These are phyloP conservation scores for Jatropha podagrica DNA, from an alignment of 441 rosid species.

Conservation along the genomic window DNA sequence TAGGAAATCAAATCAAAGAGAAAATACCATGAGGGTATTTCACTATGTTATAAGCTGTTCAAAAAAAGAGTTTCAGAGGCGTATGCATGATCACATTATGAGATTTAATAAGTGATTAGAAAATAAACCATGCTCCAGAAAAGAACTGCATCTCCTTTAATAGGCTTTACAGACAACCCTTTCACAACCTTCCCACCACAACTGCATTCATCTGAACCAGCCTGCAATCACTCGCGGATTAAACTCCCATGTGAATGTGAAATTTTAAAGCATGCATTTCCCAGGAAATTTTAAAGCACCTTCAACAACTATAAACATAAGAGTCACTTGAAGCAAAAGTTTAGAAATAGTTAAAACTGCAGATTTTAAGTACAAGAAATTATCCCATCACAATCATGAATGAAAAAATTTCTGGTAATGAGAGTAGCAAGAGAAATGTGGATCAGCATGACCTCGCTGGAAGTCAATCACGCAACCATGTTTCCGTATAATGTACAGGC, in stretches of 20 bases:
- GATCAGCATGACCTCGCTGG: not conserved
- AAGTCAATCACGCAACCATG: not conserved
- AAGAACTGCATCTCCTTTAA: conserved; percentile 85
- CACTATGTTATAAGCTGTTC: not conserved
- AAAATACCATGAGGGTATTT: not conserved
- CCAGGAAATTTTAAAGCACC: not conserved
- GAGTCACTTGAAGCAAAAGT: not conserved
- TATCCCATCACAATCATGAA: not conserved
- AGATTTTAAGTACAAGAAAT: not conserved
- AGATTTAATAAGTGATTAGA: conserved; percentile 6
- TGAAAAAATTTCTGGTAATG: not conserved
- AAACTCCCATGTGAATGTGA: conserved; percentile 4
- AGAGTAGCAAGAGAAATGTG: not conserved
- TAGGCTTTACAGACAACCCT: conserved; percentile 83
- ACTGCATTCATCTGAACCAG: conserved; percentile 76
- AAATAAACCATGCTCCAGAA: conserved; percentile 99
- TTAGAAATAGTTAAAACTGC: not conserved
- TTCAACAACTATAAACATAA: not conserved
- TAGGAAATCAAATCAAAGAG: not conserved
- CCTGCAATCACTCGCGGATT: conserved; percentile 47
- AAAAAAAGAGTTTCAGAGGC: not conserved
- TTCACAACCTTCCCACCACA: conserved; percentile 82
- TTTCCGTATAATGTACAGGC: not conserved
- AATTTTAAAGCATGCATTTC: not conserved
- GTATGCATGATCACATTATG: not conserved